phyloP scores from a whole-genome alignment of 306 rosid species.

The Gillenia trifoliata region DNA sequence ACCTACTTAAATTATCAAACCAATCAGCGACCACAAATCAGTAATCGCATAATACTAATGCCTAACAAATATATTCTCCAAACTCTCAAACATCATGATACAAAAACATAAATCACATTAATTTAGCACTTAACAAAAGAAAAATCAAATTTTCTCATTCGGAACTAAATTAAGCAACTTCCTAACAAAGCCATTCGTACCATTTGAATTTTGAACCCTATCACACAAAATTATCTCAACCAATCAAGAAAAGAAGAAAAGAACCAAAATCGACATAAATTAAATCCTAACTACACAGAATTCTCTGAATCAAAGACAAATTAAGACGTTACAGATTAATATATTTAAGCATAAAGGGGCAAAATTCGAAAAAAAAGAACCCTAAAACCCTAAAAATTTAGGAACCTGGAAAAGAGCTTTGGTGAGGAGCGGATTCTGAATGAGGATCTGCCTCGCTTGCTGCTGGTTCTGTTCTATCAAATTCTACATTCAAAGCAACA shows the following conservation, averaged over 20 bases:
- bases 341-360: neutral
- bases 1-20: neutral
- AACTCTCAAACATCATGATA: neutral
- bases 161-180: neutral
- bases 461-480: constrained; percentile 89
- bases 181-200: neutral
- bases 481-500: constrained; percentile 29
- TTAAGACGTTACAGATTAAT: neutral
- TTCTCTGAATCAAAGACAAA: neutral
- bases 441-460: constrained; percentile 88
- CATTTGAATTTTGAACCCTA: neutral
- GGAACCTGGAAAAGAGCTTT: constrained; percentile 94
- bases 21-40: neutral
- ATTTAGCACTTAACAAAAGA: too few species aligned
- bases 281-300: constrained; percentile 12
- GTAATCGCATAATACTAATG: neutral
- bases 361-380: neutral
- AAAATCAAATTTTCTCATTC: neutral
- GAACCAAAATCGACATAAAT: neutral
- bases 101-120: neutral
- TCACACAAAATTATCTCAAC: constrained; percentile 4
- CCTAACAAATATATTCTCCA: neutral
- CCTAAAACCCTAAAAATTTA: constrained; percentile 1
- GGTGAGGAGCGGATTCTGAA: constrained; percentile 85
- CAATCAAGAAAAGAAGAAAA: neutral